Evolutionary conservation across 495 filamentous ascomycete species (phyloP), one percentile per base, ranked within the genome.

Genomic region (Talaromyces trachyspermus): DNA sequence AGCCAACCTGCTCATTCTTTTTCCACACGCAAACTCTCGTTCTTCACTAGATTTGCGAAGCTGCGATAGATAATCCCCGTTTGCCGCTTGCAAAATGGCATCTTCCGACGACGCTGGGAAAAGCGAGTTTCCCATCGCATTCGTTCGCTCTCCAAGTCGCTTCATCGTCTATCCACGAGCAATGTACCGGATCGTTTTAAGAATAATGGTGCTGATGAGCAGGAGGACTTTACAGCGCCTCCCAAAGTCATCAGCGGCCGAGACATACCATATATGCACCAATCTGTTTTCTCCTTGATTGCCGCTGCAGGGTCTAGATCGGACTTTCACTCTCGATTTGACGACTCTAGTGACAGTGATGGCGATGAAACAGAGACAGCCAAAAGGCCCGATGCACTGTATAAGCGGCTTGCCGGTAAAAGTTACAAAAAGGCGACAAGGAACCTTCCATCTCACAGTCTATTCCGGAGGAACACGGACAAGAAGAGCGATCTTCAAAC

Each of bases 251-350:
- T 68, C 20, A 58, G 66, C 20, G 73, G 72, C 42, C 61, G 61
- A 33, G 60, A 72, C 24, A 48, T 69, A 18, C 72, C 71, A 18
- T 86, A 87, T 53, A 86, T 95, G 86, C 91, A 96, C 64, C 90
- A 96, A 67, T 91, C 87, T 41, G 77, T 98, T 43, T 95, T 96
- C 64, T 89, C 88, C 43, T 76, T 98, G 65, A 90, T 98, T 50
- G 87, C 90, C 12, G 85, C 88, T n/a, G 89, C 88, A 30, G 88
- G 88, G 5, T 87, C 86, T 44, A 78, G 78, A 39, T 81, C 82
- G 17, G 84, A 91, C 59, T 87, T 91, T 59, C 80, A 84, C 60
- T 75, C 84, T 43, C 77, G 85, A 26, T 92, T 95, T 59, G 86
- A 92, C 52, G 84, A 81, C 23, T 84, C 80, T 25, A 90, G 86